These are phyloP conservation scores for Fusarium miscanthi DNA, from an alignment of 2,329 filamentous ascomycete species.

Conservation along the genomic window DNA sequence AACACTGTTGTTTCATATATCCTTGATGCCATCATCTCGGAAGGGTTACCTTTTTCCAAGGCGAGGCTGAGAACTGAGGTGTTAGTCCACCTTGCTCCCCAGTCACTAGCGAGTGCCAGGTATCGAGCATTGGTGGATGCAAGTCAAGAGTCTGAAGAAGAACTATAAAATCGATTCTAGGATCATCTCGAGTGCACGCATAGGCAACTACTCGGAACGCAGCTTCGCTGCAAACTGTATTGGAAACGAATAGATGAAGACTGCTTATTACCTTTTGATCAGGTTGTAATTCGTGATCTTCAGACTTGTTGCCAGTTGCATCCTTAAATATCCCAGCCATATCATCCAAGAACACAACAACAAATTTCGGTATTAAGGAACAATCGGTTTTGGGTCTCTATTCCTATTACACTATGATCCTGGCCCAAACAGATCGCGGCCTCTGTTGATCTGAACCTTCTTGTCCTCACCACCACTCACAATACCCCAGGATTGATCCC, in stretches of 20 bases:
- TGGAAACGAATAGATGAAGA: conserved; percentile 13
- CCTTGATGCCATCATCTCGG: conserved; percentile 63
- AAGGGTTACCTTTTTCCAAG: conserved; percentile 62
- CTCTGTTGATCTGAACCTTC: conserved; percentile 89
- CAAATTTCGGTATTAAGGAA: conserved; percentile 24
- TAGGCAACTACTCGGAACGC: neutral
- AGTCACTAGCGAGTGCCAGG: conserved; percentile 14
- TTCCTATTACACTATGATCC: conserved; percentile 47
- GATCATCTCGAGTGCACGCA: neutral
- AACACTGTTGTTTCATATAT: conserved; percentile 70
- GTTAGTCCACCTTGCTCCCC: conserved; percentile 49
- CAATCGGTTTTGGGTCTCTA: conserved; percentile 25
- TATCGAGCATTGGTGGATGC: conserved; percentile 46
- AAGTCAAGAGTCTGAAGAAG: conserved; percentile 4
- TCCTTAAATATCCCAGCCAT: neutral
- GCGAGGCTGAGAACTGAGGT: conserved; percentile 59
- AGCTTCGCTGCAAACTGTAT: neutral
- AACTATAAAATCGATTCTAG: neutral
- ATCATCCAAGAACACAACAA: neutral
- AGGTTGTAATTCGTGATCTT: neutral
- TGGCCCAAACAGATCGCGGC: conserved; percentile 61
- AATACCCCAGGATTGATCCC: conserved; percentile 89
- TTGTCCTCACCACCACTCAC: conserved; percentile 95
- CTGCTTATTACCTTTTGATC: neutral
- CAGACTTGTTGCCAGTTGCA: neutral